Base-by-base conservation (phyloP, 1,284 basidiomycete genomes). In the Termitomyces sp. region DNA sequence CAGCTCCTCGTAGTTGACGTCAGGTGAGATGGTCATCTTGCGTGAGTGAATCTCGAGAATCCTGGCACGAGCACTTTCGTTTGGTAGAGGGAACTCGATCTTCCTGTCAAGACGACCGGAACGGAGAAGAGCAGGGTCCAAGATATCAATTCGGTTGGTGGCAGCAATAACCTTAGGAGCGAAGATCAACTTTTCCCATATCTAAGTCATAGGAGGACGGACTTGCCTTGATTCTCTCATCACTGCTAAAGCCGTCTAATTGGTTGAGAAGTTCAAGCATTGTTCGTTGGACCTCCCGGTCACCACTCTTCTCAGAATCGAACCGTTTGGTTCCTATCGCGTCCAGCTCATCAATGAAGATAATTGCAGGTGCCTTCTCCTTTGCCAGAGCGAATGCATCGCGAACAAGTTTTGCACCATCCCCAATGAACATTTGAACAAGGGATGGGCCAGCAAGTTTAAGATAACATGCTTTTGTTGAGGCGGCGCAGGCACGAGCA, bases 251-350 rank as follows among this genome's bases (percentile, higher is more conserved):
- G 47, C 96, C 96, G 66, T 99, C 96, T 57, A 99, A 76, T 73
- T 99, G 96, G 73, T 98, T 98, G 69, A 99, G 94, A 53, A 99
- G 81, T 72, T 99, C 97, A 70, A 99, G 78, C 96, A 99, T 99
- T n/a, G 96, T 99, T 66, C 96, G 78, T 73, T 99, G 97, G 17
- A 99, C 96, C 70, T 99, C 96, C 70, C 98, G 95, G 72, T 99
- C 96, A 54, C 97, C 97, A 63, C 96, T 98, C 50, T 96, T 96
- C 59, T 97, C 97, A 58, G 98, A 97, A 69, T 99, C 96, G 66
- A 98, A 98, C 45, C 96, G 85, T 48, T 97, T 96, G 41, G 96
- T 98, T 65, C 97, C 96, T 63, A 99, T 94, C 15, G 96, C 94
- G 65, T 97, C 93, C 58, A 97, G 81, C 72, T 98, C 97, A 67